A percentile compares a stretch with the other conserved stretches of the same genome.
Conservation (phyloP, 805 yeast genomes). For the Schwanniomyces pseudopolymorphus region DNA sequence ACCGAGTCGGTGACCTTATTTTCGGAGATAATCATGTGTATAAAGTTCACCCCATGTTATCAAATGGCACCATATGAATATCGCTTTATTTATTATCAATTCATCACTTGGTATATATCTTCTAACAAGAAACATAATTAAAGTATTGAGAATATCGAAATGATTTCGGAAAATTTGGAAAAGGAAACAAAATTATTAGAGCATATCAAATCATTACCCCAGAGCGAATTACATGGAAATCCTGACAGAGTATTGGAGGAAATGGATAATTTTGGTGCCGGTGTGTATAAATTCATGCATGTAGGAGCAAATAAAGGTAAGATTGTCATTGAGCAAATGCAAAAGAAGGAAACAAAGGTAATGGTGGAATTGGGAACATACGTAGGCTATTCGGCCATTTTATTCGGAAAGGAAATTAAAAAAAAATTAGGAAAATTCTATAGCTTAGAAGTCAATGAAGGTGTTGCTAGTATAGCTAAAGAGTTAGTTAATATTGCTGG, state of each 20-base stretch:
- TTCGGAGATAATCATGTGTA: not conserved
- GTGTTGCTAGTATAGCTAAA: constrained; percentile 29
- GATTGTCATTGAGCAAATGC: constrained; percentile 22
- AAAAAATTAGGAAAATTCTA: constrained; percentile 27
- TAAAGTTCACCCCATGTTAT: not conserved
- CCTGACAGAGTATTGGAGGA: constrained; percentile 30
- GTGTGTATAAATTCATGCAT: constrained; percentile 23
- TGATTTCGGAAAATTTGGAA: not conserved
- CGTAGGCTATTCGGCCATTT: constrained; percentile 38
- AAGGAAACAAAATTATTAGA: constrained; percentile 28
- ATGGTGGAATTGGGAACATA: constrained; percentile 35
- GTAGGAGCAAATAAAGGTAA: constrained; percentile 32
- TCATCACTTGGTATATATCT: no score
- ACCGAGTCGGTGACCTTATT: not conserved
- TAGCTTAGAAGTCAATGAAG: constrained; percentile 30
- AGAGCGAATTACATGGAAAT: constrained; percentile 21
- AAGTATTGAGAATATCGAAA: not conserved
- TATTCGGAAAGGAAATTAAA: constrained; percentile 26
- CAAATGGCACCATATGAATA: not conserved
- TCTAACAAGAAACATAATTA: no score
- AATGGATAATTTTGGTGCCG: constrained; percentile 25
- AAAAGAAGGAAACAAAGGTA: constrained; percentile 19
- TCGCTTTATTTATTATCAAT: no score
- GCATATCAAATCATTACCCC: constrained; percentile 21
- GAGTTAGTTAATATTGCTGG: constrained; percentile 34